Evolutionary conservation across 169 alveolate species (phyloP).

Genomic region (Cryptosporidium meleagridis): DNA sequence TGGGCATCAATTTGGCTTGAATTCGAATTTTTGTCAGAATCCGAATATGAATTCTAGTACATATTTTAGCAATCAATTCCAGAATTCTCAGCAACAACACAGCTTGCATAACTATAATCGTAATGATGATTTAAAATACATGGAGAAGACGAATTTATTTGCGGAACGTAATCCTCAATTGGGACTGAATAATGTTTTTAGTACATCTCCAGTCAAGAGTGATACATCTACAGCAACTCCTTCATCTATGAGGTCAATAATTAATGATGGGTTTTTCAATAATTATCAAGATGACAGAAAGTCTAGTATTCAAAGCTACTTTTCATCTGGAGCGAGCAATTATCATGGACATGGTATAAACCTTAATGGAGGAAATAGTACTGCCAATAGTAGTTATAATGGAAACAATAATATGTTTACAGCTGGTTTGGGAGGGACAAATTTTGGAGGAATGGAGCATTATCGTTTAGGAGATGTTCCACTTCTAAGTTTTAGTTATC

Average conservation of each 20-base stretch:
- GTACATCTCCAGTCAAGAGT: constrained; percentile 62
- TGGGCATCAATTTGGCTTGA: background rate
- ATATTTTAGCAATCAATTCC: background rate
- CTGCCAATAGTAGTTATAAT: background rate
- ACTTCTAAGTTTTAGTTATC: constrained; percentile 20
- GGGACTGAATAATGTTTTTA: constrained; percentile 8
- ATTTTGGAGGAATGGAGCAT: constrained; percentile 5
- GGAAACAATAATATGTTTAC: background rate
- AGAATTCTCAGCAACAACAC: background rate
- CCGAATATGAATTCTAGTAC: background rate
- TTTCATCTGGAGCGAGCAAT: constrained; percentile 19
- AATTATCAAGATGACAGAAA: constrained; percentile 2
- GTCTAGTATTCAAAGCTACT: constrained; percentile 3
- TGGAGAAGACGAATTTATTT: background rate
- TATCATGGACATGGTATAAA: background rate
- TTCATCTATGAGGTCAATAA: constrained; percentile 13
- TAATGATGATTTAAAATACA: background rate
- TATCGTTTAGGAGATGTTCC: constrained; percentile 63
- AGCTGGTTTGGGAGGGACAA: background rate
- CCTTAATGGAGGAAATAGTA: background rate
- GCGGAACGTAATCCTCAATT: background rate
- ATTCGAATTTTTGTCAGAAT: background rate
- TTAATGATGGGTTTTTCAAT: constrained; percentile 6
- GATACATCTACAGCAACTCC: constrained; percentile 67
- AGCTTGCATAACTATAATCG: background rate